These are phyloP conservation scores for Sanghuangporus sanghuang DNA, from an alignment of 1,284 basidiomycete genomes.

Conservation along the genomic window DNA sequence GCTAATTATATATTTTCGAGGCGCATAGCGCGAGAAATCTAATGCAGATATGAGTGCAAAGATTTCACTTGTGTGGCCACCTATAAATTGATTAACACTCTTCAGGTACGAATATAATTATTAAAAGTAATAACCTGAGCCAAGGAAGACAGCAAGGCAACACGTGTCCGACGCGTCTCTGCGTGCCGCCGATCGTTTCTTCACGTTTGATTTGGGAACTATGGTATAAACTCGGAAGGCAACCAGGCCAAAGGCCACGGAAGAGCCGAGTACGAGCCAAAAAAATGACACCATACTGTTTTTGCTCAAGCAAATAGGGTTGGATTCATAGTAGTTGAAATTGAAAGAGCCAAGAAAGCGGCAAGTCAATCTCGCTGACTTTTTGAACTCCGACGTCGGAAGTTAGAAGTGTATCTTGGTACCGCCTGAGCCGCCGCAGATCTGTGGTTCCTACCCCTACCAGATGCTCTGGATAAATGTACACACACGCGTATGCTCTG, in stretches of 20 bases:
- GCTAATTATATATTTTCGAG: slow-evolving; percentile 79
- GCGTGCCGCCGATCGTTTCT: not conserved
- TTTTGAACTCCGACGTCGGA: not conserved
- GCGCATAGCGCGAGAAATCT: slow-evolving; percentile 72
- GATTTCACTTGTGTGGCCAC: slow-evolving; percentile 93
- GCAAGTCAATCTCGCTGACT: not conserved
- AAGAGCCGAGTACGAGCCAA: not conserved
- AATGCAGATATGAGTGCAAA: slow-evolving; percentile 72
- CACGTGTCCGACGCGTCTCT: slow-evolving; percentile 22
- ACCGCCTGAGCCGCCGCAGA: too few species aligned
- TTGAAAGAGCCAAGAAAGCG: not conserved
- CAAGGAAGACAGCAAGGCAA: slow-evolving; percentile 50
- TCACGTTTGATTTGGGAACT: not conserved
- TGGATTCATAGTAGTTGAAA: not conserved
- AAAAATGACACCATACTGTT: not conserved
- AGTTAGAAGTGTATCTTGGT: not conserved
- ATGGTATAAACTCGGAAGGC: not conserved
- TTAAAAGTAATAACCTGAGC: slow-evolving; percentile 41
- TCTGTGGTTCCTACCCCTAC: not conserved
- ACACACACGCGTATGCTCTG: not conserved
- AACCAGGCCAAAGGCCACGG: not conserved
- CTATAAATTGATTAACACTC: slow-evolving; percentile 36
- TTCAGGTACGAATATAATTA: not conserved
- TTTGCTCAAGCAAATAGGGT: not conserved
- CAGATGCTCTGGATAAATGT: not conserved